Conservation (phyloP, 1,284 basidiomycete species). For the Ganoderma sinense region DNA sequence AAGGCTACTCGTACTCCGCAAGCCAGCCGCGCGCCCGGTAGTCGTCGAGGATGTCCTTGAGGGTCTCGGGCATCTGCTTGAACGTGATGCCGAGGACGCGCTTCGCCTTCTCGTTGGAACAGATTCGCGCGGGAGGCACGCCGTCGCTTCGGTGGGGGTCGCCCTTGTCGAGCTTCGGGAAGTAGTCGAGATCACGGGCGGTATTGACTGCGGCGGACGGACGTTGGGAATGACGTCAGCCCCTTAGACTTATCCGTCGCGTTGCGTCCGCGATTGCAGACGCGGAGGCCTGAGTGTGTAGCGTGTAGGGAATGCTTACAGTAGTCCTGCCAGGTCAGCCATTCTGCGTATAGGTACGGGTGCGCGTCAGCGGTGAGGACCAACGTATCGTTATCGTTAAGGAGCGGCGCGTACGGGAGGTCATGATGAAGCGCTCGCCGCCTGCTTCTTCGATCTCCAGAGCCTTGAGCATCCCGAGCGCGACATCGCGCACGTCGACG, state of each 20-base stretch:
- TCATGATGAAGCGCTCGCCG: constrained; percentile 57
- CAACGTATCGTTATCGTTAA: too few species aligned
- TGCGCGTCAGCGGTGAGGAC: not conserved
- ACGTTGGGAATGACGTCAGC: too few species aligned
- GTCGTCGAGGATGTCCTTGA: constrained; percentile 17
- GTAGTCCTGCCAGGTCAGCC: constrained; percentile 17
- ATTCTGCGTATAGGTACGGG: not conserved
- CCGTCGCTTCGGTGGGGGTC: not conserved
- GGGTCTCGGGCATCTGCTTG: constrained; percentile 18
- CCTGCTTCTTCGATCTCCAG: constrained; percentile 55
- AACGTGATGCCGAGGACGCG: constrained; percentile 18
- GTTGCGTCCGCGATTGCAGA: too few species aligned
- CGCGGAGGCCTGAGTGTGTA: too few species aligned
- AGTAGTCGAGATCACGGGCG: constrained; percentile 2
- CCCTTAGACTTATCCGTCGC: too few species aligned
- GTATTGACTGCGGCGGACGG: constrained; percentile 7
- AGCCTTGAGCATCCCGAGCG: constrained; percentile 57
- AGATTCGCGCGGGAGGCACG: not conserved
- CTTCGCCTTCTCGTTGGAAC: constrained; percentile 18
- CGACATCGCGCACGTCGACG: constrained; percentile 69
- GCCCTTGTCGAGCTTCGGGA: constrained; percentile 19
- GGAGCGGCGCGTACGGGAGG: constrained; percentile 34
- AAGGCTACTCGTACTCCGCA: not conserved
- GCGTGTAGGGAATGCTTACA: constrained; percentile 9
- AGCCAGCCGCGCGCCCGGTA: constrained; percentile 26